Evolutionary conservation across 139 green algal genomes (phyloP).

Genomic region (Axilococcus clingmanii): DNA sequence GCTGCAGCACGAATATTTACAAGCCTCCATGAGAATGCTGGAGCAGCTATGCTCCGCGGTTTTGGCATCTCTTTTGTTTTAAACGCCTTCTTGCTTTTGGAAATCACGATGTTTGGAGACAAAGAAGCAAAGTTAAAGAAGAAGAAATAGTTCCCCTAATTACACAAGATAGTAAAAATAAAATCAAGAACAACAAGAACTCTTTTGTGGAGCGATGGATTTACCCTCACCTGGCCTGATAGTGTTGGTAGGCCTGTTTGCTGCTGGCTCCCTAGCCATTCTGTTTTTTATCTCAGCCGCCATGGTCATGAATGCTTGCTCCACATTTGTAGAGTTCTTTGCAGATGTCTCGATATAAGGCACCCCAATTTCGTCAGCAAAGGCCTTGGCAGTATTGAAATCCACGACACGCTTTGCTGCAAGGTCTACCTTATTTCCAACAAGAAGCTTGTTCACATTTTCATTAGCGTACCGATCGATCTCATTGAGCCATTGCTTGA

Average conservation of each 20-base stretch:
- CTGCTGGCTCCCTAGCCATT: conserved; percentile 79
- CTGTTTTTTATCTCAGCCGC: conserved; percentile 99
- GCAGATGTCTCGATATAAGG: conserved; percentile 98
- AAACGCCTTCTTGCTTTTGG: conserved; percentile 18
- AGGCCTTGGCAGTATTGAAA: conserved; percentile 90
- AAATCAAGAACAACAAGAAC: conserved; percentile 54
- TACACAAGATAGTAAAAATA: background rate
- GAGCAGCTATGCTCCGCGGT: conserved; percentile 55
- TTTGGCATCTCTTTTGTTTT: conserved; percentile 50
- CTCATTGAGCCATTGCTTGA: conserved; percentile 99
- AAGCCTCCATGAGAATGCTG: conserved; percentile 38
- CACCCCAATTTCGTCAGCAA: conserved; percentile 98
- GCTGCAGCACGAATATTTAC: conserved; percentile 64
- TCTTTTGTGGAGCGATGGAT: conserved; percentile 60
- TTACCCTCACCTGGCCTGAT: conserved; percentile 74
- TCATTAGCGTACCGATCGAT: conserved; percentile 99
- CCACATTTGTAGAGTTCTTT: conserved; percentile 98
- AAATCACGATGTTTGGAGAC: conserved; percentile 10
- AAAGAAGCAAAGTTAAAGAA: background rate
- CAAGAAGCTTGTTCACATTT: conserved; percentile 99
- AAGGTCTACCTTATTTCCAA: conserved; percentile 98
- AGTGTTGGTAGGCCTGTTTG: conserved; percentile 50
- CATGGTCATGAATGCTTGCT: conserved; percentile 99
- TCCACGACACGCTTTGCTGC: conserved; percentile 95
- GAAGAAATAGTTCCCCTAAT: background rate